Conservation (phyloP, 768 basidiomycete species). For the Rhizopogon vesiculosus region DNA sequence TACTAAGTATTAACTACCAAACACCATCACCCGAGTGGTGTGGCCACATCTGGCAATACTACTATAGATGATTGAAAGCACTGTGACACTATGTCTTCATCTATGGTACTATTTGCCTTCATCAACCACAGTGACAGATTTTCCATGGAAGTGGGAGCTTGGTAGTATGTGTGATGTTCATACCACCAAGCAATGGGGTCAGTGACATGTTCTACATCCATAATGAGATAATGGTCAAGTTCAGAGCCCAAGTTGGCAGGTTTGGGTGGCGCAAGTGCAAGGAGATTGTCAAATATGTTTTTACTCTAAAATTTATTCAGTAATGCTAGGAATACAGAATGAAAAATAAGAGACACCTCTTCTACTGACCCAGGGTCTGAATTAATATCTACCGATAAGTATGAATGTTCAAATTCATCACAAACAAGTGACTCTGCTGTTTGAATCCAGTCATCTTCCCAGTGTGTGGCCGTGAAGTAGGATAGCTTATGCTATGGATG, state of each 20-base stretch:
- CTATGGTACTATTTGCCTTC: no score
- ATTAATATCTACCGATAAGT: neutral
- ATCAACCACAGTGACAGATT: no score
- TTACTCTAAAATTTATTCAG: neutral
- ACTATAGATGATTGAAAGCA: no score
- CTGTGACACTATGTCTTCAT: no score
- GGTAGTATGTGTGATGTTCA: conserved; percentile 2
- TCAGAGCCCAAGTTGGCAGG: conserved; percentile 17
- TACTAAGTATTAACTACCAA: no score
- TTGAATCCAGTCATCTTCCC: conserved; percentile 22
- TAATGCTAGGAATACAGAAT: neutral
- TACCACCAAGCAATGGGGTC: conserved; percentile 30
- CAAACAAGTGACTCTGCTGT: conserved; percentile 18
- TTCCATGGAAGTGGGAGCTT: no score
- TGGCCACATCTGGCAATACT: no score
- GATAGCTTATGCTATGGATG: conserved; percentile 23
- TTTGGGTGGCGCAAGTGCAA: conserved; percentile 13
- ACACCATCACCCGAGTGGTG: no score
- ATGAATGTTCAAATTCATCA: conserved; percentile 11
- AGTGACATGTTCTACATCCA: conserved; percentile 16
- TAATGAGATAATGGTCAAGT: conserved; percentile 23
- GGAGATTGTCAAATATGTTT: conserved; percentile 30
- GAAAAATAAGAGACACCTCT: neutral
- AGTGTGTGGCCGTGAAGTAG: conserved; percentile 22
- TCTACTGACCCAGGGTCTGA: neutral